Conservation (phyloP, 306 rosid species). For the Quercus glauca region DNA sequence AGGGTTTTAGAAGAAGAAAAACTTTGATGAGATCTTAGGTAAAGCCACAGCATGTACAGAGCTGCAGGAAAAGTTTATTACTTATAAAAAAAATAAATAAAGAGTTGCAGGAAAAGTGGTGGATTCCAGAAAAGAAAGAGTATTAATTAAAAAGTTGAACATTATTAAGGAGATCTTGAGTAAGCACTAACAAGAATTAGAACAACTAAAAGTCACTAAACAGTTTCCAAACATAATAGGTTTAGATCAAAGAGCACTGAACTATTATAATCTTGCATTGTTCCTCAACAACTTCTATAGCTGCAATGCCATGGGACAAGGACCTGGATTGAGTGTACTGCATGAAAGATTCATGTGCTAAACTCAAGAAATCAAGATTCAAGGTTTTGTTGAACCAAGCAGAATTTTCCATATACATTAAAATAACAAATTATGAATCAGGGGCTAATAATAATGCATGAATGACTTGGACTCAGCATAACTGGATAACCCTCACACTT, state of each 20-base stretch:
- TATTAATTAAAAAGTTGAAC: background rate
- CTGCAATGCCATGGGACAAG: background rate
- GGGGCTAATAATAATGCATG: background rate
- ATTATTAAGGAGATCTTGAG: background rate
- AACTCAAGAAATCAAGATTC: background rate
- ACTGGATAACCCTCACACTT: slow-evolving; percentile 15
- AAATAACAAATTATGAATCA: background rate
- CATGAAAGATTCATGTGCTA: background rate
- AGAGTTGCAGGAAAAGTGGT: background rate
- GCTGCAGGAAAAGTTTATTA: background rate
- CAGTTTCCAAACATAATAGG: background rate
- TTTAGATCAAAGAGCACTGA: background rate
- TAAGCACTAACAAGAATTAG: background rate
- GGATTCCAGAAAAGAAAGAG: background rate
- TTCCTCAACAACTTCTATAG: background rate
- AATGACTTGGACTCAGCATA: background rate
- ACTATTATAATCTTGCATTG: background rate
- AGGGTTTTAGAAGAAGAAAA: background rate
- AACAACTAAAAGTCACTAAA: background rate
- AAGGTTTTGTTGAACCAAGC: background rate
- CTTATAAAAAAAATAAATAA: too few relatives aligned
- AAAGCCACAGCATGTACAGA: background rate
- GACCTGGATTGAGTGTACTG: background rate
- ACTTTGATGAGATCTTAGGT: background rate
- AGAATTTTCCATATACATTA: background rate